These are phyloP conservation scores for Rhododendron simsii DNA, from an alignment of 148 eudicot genomes.

Conservation along the genomic window DNA sequence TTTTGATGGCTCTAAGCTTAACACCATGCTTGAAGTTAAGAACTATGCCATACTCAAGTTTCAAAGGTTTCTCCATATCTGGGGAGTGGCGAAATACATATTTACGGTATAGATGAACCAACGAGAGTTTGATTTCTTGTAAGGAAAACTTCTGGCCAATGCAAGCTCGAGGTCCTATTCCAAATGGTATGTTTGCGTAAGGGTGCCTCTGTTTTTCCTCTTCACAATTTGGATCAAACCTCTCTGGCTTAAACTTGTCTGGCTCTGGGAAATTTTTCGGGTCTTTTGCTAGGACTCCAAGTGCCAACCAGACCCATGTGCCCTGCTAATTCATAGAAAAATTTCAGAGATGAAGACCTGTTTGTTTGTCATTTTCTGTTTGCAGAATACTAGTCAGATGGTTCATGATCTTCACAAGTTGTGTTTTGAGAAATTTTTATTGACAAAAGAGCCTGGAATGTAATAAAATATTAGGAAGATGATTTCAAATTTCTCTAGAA, in stretches of 20 bases:
- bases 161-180: conserved; percentile 88
- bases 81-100: conserved; percentile 75
- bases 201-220: conserved; percentile 89
- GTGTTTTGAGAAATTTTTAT: neutral
- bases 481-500: neutral
- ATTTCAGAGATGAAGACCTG: neutral
- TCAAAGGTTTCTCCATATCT: conserved; percentile 73
- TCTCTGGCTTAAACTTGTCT: conserved; percentile 80
- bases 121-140: conserved; percentile 73
- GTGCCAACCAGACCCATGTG: conserved; percentile 95
- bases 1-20: conserved; percentile 55
- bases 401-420: neutral
- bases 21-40: conserved; percentile 83
- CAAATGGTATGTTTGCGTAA: conserved; percentile 93
- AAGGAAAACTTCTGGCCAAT: conserved; percentile 84
- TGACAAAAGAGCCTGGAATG: neutral
- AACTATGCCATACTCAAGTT: conserved; percentile 70
- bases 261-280: conserved; percentile 83
- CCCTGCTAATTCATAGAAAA: conserved; percentile 42
- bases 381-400: neutral
- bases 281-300: conserved; percentile 84
- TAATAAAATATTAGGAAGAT: neutral
- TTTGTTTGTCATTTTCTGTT: neutral
- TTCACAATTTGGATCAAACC: conserved; percentile 65
- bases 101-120: conserved; percentile 65